Conservation (phyloP, 306 rosid genomes). For the Cicer chorassanicum region DNA sequence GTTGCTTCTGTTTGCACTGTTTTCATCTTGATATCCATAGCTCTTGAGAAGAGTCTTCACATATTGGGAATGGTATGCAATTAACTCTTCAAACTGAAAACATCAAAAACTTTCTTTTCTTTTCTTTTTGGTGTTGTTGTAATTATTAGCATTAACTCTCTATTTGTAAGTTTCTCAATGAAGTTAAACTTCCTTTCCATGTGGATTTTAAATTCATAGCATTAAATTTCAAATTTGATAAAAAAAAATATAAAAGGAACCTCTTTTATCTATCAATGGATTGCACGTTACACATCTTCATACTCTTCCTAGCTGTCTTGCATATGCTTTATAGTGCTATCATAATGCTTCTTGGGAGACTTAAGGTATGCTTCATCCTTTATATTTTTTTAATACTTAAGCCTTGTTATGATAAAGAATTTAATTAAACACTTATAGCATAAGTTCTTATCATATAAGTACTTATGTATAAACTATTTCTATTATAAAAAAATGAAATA, state of each 20-base stretch:
- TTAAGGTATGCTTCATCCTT: constrained; percentile 60
- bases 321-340: constrained; percentile 84
- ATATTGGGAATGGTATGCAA: constrained; percentile 62
- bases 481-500: not conserved
- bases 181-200: not conserved
- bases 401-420: not conserved
- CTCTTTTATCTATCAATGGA: constrained; percentile 75
- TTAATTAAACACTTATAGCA: not conserved
- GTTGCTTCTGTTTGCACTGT: constrained; percentile 82
- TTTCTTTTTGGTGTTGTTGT: not conserved
- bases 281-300: constrained; percentile 90
- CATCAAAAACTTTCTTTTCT: not conserved
- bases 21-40: constrained; percentile 69
- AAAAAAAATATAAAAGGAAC: not conserved
- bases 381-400: too few species aligned
- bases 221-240: constrained; percentile 8
- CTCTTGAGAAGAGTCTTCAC: constrained; percentile 72
- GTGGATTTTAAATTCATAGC: not conserved
- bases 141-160: not conserved
- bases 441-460: not conserved
- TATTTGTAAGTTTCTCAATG: constrained; percentile 23
- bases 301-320: constrained; percentile 86
- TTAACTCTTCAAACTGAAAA: not conserved
- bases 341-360: constrained; percentile 96
- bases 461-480: not conserved